These are phyloP conservation scores for Geranium incanum DNA, from an alignment of 441 rosid species.

Conservation along the genomic window DNA sequence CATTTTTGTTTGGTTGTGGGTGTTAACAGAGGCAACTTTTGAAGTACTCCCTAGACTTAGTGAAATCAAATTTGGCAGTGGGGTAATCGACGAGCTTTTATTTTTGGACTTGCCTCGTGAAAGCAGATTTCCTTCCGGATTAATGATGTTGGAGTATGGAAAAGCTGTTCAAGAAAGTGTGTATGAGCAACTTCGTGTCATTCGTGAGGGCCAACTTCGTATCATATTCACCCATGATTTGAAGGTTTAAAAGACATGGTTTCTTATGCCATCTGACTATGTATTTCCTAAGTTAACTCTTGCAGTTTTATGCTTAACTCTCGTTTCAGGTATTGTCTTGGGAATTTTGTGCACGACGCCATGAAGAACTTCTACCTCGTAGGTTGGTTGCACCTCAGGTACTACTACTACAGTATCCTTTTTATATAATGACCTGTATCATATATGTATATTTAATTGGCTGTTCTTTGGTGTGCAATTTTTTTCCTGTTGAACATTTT, in stretches of 20 bases:
- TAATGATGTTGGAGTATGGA: slow-evolving; percentile 76
- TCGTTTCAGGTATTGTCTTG: slow-evolving; percentile 74
- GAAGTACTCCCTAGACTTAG: slow-evolving; percentile 92
- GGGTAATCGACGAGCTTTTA: slow-evolving; percentile 89
- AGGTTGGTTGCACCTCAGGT: slow-evolving; percentile 98
- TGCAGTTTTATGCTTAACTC: slow-evolving; percentile 9
- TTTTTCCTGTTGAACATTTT: background rate
- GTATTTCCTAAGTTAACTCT: slow-evolving; percentile 13
- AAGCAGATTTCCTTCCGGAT: slow-evolving; percentile 61
- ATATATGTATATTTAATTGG: background rate
- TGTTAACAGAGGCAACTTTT: slow-evolving; percentile 79
- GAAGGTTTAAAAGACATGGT: slow-evolving; percentile 43
- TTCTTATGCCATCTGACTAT: slow-evolving; percentile 10
- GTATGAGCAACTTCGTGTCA: slow-evolving; percentile 91
- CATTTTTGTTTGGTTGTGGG: slow-evolving; percentile 8
- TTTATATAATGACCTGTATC: background rate
- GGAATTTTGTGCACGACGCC: slow-evolving; percentile 94
- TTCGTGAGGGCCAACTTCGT: slow-evolving; percentile 96
- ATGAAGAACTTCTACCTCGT: slow-evolving; percentile 95
- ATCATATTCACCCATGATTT: slow-evolving; percentile 79
- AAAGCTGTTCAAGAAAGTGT: slow-evolving; percentile 98
- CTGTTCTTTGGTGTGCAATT: background rate
- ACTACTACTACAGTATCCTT: slow-evolving; percentile 9
- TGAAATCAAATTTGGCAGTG: slow-evolving; percentile 96
- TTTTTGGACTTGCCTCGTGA: slow-evolving; percentile 86